Evolutionary conservation across 1,284 basidiomycete genomes (phyloP).

Genomic region (Apiotrichum domesticum): DNA sequence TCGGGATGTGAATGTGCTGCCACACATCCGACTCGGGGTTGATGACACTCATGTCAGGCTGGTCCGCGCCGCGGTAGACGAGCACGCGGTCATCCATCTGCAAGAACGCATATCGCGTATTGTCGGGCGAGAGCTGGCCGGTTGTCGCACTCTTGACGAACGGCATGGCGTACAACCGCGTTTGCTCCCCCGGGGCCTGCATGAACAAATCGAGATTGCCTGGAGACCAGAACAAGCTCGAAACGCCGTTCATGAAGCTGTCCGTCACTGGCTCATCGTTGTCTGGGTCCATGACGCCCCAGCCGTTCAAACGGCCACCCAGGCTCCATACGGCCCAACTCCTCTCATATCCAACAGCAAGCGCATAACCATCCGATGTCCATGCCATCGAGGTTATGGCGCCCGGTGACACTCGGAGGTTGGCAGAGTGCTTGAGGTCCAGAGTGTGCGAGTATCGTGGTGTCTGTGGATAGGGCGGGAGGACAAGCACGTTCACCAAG

Average conservation of each 20-base stretch:
- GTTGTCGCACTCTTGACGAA: conserved; percentile 94
- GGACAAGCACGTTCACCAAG: conserved; percentile 54
- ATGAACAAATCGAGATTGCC: conserved; percentile 82
- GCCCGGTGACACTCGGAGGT: conserved; percentile 52
- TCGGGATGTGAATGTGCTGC: conserved; percentile 85
- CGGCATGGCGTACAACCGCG: conserved; percentile 66
- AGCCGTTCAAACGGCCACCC: conserved; percentile 65
- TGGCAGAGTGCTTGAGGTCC: conserved; percentile 38
- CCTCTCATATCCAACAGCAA: conserved; percentile 88
- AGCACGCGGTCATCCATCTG: conserved; percentile 91
- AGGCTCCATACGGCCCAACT: conserved; percentile 92
- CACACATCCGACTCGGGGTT: conserved; percentile 98
- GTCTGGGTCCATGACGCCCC: conserved; percentile 57
- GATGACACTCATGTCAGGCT: conserved; percentile 96
- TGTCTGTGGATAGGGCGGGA: conserved; percentile 22
- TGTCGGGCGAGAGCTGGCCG: conserved; percentile 73
- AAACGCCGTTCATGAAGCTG: conserved; percentile 69
- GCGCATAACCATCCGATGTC: conserved; percentile 90
- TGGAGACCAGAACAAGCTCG: conserved; percentile 69
- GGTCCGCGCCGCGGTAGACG: conserved; percentile 94
- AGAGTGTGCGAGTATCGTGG: conserved; percentile 28
- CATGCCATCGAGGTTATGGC: conserved; percentile 73
- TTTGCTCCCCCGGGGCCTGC: conserved; percentile 44
- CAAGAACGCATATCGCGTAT: conserved; percentile 74
- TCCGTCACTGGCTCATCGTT: conserved; percentile 53